phyloP scores from a whole-genome alignment of 176 grass and related monocot genomes.

The Lolium rigidum region DNA sequence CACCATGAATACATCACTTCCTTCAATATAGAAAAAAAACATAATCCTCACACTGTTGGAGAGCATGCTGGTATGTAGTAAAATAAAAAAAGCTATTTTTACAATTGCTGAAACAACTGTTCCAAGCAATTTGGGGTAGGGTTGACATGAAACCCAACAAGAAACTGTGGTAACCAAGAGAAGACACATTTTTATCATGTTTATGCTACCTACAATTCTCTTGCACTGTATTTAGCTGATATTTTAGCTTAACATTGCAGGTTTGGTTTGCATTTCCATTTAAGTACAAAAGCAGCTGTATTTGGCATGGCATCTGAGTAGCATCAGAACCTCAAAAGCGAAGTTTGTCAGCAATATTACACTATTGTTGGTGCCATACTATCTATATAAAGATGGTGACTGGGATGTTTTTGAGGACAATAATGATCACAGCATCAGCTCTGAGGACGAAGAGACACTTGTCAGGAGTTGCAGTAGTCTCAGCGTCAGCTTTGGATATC shows the following conservation, averaged over 20 bases:
- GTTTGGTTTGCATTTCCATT: conserved; percentile 78
- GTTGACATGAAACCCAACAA: no score
- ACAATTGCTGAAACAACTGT: background rate
- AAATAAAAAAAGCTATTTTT: background rate
- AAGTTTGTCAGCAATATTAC: conserved; percentile 37
- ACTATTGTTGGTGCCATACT: conserved; percentile 40
- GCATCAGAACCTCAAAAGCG: conserved; percentile 34
- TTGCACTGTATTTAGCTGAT: conserved; percentile 4
- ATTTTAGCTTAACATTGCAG: conserved; percentile 46
- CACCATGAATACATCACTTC: conserved; percentile 18
- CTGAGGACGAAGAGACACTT: conserved; percentile 65
- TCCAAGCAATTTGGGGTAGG: no score
- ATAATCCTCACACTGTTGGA: background rate
- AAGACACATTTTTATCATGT: conserved; percentile 4
- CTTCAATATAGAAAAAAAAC: background rate
- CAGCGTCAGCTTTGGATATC: conserved; percentile 82
- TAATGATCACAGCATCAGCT: conserved; percentile 69
- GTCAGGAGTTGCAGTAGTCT: conserved; percentile 56
- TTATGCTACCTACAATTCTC: background rate
- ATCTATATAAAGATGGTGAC: conserved; percentile 46
- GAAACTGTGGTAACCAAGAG: no score
- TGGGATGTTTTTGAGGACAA: conserved; percentile 48
- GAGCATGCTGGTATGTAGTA: conserved; percentile 14
- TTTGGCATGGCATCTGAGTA: conserved; percentile 56
- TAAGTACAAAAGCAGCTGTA: conserved; percentile 71